These are phyloP conservation scores for Posidonia australis DNA, from an alignment of 106 monocot species.

Conservation along the genomic window DNA sequence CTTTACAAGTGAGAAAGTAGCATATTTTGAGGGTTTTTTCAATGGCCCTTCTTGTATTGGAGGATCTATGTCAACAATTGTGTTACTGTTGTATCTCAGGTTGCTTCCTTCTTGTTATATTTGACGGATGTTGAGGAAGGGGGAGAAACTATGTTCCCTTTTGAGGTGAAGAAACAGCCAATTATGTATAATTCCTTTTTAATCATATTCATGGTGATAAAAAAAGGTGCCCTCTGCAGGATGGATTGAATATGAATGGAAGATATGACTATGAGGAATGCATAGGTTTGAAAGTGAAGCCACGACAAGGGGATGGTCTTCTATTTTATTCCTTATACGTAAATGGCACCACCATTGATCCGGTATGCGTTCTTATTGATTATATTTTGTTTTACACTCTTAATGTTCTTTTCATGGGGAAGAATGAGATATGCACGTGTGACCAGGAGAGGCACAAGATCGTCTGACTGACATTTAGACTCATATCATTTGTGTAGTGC, in stretches of 20 bases:
- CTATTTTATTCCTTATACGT: conserved; percentile 71
- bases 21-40: neutral
- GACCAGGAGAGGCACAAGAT: too few relatives aligned
- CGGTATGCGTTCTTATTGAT: conserved; percentile 25
- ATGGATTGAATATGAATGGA: conserved; percentile 74
- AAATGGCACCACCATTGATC: conserved; percentile 67
- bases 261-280: conserved; percentile 77
- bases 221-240: conserved; percentile 23
- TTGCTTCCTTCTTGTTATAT: conserved; percentile 90
- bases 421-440: too few relatives aligned
- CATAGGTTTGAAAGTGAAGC: conserved; percentile 86
- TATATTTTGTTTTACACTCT: neutral
- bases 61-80: neutral
- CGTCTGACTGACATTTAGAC: too few relatives aligned
- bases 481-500: too few relatives aligned
- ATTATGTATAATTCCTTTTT: neutral
- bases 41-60: neutral
- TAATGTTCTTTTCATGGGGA: neutral
- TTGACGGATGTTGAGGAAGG: conserved; percentile 94
- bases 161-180: conserved; percentile 25
- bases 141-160: conserved; percentile 99
- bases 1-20: neutral
- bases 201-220: neutral
- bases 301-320: conserved; percentile 79
- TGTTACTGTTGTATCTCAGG: conserved; percentile 28